Evolutionary conservation across 108 stramenopile species (phyloP).

Genomic region (Cylindrotheca fusiformis): DNA sequence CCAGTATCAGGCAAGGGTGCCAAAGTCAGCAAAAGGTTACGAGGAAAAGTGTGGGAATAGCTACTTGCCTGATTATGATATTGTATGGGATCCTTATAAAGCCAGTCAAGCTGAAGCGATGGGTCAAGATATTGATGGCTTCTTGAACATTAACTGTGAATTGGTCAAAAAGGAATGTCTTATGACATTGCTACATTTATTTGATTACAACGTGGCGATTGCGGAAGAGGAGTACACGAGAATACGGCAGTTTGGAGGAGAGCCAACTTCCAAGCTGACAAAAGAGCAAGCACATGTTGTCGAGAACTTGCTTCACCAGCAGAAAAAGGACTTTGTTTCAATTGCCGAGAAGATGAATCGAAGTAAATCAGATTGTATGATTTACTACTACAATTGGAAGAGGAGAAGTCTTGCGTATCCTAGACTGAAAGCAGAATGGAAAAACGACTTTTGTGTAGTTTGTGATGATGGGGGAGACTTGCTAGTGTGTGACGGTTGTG

Average conservation of each 20-base stretch:
- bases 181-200: conserved; percentile 40
- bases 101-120: conserved; percentile 30
- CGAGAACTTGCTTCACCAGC: conserved; percentile 19
- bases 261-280: conserved; percentile 2
- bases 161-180: conserved; percentile 39
- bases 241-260: conserved; percentile 5
- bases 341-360: conserved; percentile 52
- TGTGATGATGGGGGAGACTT: conserved; percentile 61
- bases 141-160: conserved; percentile 28
- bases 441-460: conserved; percentile 43
- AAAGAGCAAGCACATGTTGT: not conserved
- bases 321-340: conserved; percentile 39
- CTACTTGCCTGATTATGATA: conserved; percentile 13
- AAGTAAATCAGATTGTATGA: conserved; percentile 39
- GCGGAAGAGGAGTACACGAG: conserved; percentile 24
- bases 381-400: conserved; percentile 60
- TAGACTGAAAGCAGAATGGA: conserved; percentile 44
- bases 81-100: conserved; percentile 47
- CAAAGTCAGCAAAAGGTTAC: conserved; percentile 2
- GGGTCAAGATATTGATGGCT: conserved; percentile 49
- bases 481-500: conserved; percentile 75
- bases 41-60: not conserved
- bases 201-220: conserved; percentile 35
- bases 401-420: conserved; percentile 27
- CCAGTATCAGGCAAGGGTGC: conserved; percentile 17